Evolutionary conservation across 2,329 filamentous ascomycete species (phyloP).

Genomic region (Lachnellula cervina): DNA sequence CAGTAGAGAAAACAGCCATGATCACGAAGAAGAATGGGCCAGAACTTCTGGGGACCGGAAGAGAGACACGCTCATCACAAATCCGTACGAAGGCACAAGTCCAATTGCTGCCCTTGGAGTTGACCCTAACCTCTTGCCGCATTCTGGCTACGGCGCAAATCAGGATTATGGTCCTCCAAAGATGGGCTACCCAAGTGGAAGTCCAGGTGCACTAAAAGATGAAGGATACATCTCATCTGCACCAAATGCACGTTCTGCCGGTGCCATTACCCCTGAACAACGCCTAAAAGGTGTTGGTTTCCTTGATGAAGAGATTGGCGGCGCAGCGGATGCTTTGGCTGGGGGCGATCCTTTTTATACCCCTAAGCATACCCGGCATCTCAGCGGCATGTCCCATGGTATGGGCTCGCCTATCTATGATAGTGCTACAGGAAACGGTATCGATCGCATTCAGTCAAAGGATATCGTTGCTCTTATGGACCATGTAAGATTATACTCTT

Average conservation of each 20-base stretch:
- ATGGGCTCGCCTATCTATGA: slow-evolving; percentile 89
- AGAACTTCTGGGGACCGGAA: slow-evolving; percentile 59
- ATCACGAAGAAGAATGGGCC: slow-evolving; percentile 60
- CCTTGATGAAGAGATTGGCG: slow-evolving; percentile 46
- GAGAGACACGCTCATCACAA: slow-evolving; percentile 61
- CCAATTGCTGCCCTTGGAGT: slow-evolving; percentile 47
- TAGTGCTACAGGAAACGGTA: slow-evolving; percentile 76
- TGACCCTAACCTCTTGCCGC: slow-evolving; percentile 41
- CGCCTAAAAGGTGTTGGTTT: slow-evolving; percentile 42
- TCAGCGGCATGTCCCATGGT: slow-evolving; percentile 88
- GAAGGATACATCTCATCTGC: slow-evolving; percentile 88
- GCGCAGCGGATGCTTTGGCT: slow-evolving; percentile 43
- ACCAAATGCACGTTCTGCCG: slow-evolving; percentile 48
- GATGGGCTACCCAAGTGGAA: slow-evolving; percentile 35
- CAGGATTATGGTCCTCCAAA: slow-evolving; percentile 37
- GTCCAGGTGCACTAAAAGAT: slow-evolving; percentile 62
- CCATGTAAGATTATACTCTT: slow-evolving; percentile 53
- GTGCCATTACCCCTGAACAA: slow-evolving; percentile 42
- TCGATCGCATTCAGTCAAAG: slow-evolving; percentile 90
- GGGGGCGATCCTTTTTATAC: slow-evolving; percentile 63
- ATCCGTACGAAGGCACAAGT: slow-evolving; percentile 62
- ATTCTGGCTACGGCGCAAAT: slow-evolving; percentile 32
- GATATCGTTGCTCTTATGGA: slow-evolving; percentile 98
- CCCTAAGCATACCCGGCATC: slow-evolving; percentile 57
- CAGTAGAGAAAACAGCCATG: slow-evolving; percentile 50